Evolutionary conservation across 257 asterid species (phyloP).

Genomic region (Salvia rosmarinus): DNA sequence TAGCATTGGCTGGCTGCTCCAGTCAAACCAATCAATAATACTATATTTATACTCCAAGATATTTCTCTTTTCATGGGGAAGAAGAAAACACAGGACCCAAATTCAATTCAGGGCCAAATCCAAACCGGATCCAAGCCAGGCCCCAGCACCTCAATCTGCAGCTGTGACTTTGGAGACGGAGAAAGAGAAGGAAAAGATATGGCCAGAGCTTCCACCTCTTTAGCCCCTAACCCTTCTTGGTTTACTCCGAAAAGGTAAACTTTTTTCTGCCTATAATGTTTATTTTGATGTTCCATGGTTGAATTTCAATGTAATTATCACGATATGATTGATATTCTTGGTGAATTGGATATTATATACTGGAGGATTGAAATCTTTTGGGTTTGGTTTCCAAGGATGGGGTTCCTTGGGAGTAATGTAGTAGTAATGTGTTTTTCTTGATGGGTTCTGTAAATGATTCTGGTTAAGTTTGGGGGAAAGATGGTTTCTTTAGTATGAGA

Average conservation of each 20-base stretch:
- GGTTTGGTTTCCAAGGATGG: constrained; percentile 13
- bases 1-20: constrained; percentile 9
- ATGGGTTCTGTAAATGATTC: constrained; percentile 21
- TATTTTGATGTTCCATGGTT: constrained; percentile 14
- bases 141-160: constrained; percentile 32
- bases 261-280: neutral
- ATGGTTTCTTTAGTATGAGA: neutral
- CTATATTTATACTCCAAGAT: constrained; percentile 28
- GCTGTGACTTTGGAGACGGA: constrained; percentile 35
- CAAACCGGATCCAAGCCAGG: constrained; percentile 7
- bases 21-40: constrained; percentile 34
- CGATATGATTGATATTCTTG: constrained; percentile 27
- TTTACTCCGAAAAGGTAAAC: constrained; percentile 65
- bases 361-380: neutral
- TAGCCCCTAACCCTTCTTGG: constrained; percentile 57
- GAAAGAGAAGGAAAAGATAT: constrained; percentile 36
- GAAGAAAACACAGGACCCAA: constrained; percentile 39
- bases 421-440: constrained; percentile 12
- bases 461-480: neutral
- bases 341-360: constrained; percentile 20
- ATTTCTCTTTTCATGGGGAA: constrained; percentile 43
- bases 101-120: constrained; percentile 8
- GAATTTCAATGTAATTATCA: neutral
- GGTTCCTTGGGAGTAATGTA: constrained; percentile 9
- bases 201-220: constrained; percentile 44